Evolutionary conservation across 2,329 filamentous ascomycete species (phyloP), one percentile per base, ranked within the genome.

Genomic region (Cytospora paraplurivora): DNA sequence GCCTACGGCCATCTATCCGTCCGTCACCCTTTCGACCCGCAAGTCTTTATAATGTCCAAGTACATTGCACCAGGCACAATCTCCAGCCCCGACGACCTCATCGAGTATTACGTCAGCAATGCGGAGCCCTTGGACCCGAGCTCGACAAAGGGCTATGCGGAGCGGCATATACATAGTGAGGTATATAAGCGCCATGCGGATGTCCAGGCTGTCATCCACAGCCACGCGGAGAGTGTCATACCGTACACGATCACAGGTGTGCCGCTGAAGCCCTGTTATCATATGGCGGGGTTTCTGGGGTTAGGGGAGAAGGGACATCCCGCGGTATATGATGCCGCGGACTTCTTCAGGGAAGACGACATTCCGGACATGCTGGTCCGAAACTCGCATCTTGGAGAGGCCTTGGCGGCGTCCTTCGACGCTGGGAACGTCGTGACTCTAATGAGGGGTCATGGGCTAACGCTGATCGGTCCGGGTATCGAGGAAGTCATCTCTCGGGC

Each of bases 1-100:
- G 82, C 80, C 0, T 85, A 81, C 68, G 82, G 83, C 19, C 83
- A 86, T 67, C 74, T 86, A 13, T 84, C 82, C 2, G 74, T 83
- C 21, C 77, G 83, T 7, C 78, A 82, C 62, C 82, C 82, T 0
- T 59, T 71, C 41, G 77, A 82, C 11, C 69, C 76, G 1, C 70
- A 76, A 3, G 72, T 75, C 54, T 84, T 82, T 71, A 75, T 84
- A 63, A 79, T 85, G 75, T 78, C 80, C 15, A 74, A 74, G 34
- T 77, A 77, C 62, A 70, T 79, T 33, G 78, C 82, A 5, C 81
- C 82, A 2, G 82, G 78, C 2, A 73, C 79, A 1, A 76, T 85
- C 3, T 76, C 76, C 11, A 77, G 72, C 0, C 65, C 68, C 4
- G 66, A 70, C 27, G 80, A 85, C 67, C 71, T 85, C 4, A 76